Conservation (phyloP, 805 yeast genomes). For the Lipomyces japonicus region DNA sequence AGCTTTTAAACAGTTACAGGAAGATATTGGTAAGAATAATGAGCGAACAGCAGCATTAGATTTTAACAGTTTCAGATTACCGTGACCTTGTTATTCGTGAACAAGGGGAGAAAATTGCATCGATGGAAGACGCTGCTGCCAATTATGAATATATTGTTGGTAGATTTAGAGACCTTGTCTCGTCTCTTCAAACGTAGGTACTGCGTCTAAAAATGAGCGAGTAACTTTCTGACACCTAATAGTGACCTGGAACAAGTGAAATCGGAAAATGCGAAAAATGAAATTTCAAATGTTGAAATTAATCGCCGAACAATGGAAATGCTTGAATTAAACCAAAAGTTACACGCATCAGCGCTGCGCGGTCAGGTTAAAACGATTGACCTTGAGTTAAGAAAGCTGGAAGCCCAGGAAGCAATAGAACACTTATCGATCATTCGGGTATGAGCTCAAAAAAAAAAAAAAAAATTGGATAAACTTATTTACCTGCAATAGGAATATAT, state of each 20-base stretch:
- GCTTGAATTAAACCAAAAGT: conserved; percentile 30
- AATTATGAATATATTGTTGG: conserved; percentile 25
- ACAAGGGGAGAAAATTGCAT: conserved; percentile 14
- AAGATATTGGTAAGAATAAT: conserved; percentile 37
- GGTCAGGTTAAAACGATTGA: conserved; percentile 29
- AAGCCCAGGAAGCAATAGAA: conserved; percentile 31
- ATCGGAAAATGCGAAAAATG: conserved; percentile 16
- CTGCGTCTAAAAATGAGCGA: neutral
- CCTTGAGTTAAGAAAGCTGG: conserved; percentile 30
- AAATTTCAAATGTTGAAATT: conserved; percentile 19
- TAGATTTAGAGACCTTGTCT: conserved; percentile 33
- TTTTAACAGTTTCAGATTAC: conserved; percentile 22
- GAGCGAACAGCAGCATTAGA: conserved; percentile 32
- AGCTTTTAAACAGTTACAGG: conserved; percentile 44
- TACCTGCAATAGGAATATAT: neutral
- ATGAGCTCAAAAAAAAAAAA: neutral
- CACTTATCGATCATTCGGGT: conserved; percentile 32
- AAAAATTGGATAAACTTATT: neutral
- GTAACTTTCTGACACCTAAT: neutral
- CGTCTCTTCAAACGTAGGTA: conserved; percentile 29
- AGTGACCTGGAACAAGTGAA: conserved; percentile 30
- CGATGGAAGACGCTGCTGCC: conserved; percentile 16
- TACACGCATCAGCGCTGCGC: conserved; percentile 22
- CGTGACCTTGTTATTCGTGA: conserved; percentile 22
- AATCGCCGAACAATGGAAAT: conserved; percentile 21